These are phyloP conservation scores for Aspergillus persii DNA, from an alignment of 2,329 filamentous ascomycete genomes.

Conservation along the genomic window DNA sequence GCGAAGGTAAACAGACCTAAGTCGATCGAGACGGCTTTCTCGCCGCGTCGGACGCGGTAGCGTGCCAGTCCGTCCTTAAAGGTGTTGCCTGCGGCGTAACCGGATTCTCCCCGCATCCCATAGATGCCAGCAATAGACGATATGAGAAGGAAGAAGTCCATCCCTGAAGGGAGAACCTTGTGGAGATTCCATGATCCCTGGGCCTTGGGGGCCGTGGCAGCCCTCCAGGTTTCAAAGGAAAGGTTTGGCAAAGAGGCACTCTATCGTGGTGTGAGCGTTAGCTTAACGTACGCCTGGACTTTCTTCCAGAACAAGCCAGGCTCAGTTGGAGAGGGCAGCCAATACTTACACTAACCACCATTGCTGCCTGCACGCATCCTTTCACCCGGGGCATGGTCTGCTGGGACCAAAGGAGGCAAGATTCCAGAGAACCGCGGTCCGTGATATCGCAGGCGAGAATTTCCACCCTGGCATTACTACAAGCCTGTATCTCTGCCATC, in stretches of 20 bases:
- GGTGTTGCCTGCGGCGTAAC: constrained; percentile 2
- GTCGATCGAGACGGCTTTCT: constrained; percentile 3
- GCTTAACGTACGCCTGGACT: not conserved
- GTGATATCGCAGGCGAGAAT: not conserved
- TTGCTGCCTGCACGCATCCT: constrained; percentile 3
- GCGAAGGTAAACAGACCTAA: not conserved
- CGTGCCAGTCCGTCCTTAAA: not conserved
- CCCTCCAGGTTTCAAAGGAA: not conserved
- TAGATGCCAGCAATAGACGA: not conserved
- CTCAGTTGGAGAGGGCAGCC: too few species aligned
- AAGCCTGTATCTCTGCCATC: not conserved
- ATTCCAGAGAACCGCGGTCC: not conserved
- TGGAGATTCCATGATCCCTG: constrained; percentile 4
- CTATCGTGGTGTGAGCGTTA: not conserved
- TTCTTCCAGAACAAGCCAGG: too few species aligned
- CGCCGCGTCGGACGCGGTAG: not conserved
- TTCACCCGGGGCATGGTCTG: constrained; percentile 1
- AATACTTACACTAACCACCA: not conserved
- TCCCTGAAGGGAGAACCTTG: not conserved
- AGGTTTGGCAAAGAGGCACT: not conserved
- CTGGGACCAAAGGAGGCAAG: not conserved
- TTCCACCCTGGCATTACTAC: not conserved
- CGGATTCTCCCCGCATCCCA: not conserved
- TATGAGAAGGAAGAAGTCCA: constrained; percentile 6
- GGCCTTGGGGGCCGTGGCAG: not conserved